Evolutionary conservation across 768 basidiomycete genomes (phyloP).

Genomic region (Mycena floridula): DNA sequence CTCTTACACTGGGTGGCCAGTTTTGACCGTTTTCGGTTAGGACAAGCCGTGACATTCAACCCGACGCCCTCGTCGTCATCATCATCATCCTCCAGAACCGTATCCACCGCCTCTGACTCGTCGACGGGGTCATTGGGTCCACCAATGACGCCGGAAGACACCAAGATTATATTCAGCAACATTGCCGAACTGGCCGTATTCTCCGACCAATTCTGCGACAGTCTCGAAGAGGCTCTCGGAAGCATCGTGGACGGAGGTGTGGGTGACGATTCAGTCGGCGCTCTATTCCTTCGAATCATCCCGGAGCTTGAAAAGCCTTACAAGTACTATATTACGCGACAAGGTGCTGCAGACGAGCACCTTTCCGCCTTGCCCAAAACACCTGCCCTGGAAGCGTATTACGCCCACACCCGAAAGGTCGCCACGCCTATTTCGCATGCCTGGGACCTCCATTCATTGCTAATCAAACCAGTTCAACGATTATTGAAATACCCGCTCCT

Average conservation of each 20-base stretch:
- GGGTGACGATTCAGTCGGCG: slow-evolving; percentile 67
- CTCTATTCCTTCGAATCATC: slow-evolving; percentile 61
- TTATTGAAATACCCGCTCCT: slow-evolving; percentile 92
- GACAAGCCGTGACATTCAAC: neutral
- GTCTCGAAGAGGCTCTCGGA: slow-evolving; percentile 63
- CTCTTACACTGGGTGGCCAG: too few species aligned
- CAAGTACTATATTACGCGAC: slow-evolving; percentile 76
- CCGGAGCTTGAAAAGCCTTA: slow-evolving; percentile 68
- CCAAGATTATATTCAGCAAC: slow-evolving; percentile 70
- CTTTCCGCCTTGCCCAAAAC: slow-evolving; percentile 44
- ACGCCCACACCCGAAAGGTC: slow-evolving; percentile 56
- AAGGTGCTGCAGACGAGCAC: slow-evolving; percentile 68
- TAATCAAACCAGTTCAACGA: slow-evolving; percentile 97
- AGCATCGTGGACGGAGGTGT: slow-evolving; percentile 52
- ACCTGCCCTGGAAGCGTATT: slow-evolving; percentile 58
- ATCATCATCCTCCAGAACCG: slow-evolving; percentile 41
- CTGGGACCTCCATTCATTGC: slow-evolving; percentile 88
- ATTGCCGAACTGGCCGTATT: slow-evolving; percentile 70
- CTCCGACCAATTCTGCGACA: slow-evolving; percentile 58
- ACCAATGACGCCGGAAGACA: slow-evolving; percentile 70
- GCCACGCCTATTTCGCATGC: slow-evolving; percentile 75
- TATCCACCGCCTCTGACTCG: slow-evolving; percentile 46
- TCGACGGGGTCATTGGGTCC: slow-evolving; percentile 32
- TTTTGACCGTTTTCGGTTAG: too few species aligned
- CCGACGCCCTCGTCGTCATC: slow-evolving; percentile 42